phyloP scores from a whole-genome alignment of 306 rosid genomes.

The Vigna trinervia region DNA sequence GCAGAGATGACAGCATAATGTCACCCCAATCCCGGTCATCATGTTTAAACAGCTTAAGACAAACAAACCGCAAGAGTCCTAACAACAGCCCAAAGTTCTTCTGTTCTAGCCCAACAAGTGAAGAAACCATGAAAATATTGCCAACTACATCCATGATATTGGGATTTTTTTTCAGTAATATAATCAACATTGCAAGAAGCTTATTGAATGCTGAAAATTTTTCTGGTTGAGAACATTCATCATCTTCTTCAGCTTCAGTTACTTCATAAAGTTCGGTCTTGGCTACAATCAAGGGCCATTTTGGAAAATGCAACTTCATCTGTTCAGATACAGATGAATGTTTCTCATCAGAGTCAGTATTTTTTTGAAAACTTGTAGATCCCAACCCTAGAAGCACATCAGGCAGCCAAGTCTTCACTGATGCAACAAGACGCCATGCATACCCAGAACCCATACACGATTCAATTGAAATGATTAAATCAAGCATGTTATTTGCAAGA shows the following conservation, averaged over 20 bases:
- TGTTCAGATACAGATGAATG: constrained; percentile 46
- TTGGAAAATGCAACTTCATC: constrained; percentile 60
- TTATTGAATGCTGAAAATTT: constrained; percentile 62
- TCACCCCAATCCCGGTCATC: constrained; percentile 80
- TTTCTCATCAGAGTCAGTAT: constrained; percentile 43
- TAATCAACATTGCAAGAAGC: constrained; percentile 56
- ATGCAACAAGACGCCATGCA: constrained; percentile 69
- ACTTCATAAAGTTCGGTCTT: constrained; percentile 57
- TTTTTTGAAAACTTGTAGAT: constrained; percentile 52
- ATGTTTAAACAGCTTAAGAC: constrained; percentile 59
- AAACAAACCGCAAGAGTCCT: constrained; percentile 75
- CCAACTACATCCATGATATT: constrained; percentile 69
- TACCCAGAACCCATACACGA: constrained; percentile 63
- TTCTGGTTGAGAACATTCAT: constrained; percentile 39
- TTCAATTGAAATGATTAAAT: constrained; percentile 65
- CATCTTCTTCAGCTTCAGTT: constrained; percentile 59
- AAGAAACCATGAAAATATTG: constrained; percentile 61
- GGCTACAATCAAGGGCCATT: constrained; percentile 68
- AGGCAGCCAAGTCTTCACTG: constrained; percentile 86
- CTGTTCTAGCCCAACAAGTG: constrained; percentile 65
- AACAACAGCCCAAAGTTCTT: constrained; percentile 62
- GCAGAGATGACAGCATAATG: constrained; percentile 68
- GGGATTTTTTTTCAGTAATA: constrained; percentile 58
- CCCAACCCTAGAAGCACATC: constrained; percentile 83
- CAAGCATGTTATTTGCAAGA: constrained; percentile 77